A percentile compares a stretch with the other conserved stretches of the same genome.
Evolutionary conservation across 352 stramenopile genomes (phyloP).

Genomic region (Phytophthora boehmeriae): DNA sequence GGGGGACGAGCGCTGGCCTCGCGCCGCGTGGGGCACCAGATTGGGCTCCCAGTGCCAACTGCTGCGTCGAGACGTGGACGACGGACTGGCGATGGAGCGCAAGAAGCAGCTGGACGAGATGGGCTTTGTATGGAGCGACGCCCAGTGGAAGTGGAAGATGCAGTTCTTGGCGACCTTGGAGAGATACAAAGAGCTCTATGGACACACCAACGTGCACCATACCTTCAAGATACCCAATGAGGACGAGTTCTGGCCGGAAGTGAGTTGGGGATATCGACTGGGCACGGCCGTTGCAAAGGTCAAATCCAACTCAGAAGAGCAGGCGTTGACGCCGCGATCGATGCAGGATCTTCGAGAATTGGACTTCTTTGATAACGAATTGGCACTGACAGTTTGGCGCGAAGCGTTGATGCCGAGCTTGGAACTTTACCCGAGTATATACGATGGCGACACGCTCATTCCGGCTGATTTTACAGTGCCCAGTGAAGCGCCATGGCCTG

Average conservation of each 20-base stretch:
- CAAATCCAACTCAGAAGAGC: slow-evolving; percentile 38
- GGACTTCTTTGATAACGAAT: slow-evolving; percentile 43
- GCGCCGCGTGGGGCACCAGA: slow-evolving; percentile 87
- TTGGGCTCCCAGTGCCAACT: slow-evolving; percentile 92
- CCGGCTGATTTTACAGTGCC: slow-evolving; percentile 63
- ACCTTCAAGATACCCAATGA: slow-evolving; percentile 88
- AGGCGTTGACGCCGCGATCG: slow-evolving; percentile 19
- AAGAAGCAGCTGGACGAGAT: slow-evolving; percentile 65
- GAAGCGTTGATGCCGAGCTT: slow-evolving; percentile 49
- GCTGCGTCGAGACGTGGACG: slow-evolving; percentile 60
- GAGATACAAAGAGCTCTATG: slow-evolving; percentile 80
- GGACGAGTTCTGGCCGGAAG: slow-evolving; percentile 75
- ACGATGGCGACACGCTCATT: slow-evolving; percentile 41
- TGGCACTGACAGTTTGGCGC: slow-evolving; percentile 38
- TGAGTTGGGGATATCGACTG: slow-evolving; percentile 80
- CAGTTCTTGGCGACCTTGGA: slow-evolving; percentile 71
- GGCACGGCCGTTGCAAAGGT: slow-evolving; percentile 68
- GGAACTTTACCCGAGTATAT: slow-evolving; percentile 33
- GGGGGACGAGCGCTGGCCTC: slow-evolving; percentile 76
- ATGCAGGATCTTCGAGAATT: slow-evolving; percentile 47
- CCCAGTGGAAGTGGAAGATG: slow-evolving; percentile 72
- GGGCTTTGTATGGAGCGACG: slow-evolving; percentile 73
- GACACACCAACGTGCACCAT: slow-evolving; percentile 89
- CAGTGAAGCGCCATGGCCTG: slow-evolving; percentile 50
- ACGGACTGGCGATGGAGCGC: slow-evolving; percentile 18